Conservation (phyloP, 2,329 filamentous ascomycete species). For the Botrytis fabae region DNA sequence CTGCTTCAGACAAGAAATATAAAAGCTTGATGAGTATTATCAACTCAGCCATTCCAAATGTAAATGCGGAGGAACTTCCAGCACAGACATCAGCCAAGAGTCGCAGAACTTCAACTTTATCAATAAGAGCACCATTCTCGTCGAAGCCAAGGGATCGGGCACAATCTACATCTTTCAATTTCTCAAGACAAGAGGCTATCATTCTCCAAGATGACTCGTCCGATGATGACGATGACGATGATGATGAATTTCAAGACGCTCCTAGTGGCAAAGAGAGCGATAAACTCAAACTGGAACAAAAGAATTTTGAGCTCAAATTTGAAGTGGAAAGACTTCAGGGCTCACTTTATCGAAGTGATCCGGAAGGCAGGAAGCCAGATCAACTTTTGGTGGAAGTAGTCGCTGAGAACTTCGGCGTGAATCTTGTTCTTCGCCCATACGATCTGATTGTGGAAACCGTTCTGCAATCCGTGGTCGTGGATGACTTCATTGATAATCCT, state of each 20-base stretch:
- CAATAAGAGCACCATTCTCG: constrained; percentile 30
- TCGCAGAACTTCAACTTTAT: constrained; percentile 25
- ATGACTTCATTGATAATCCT: constrained; percentile 90
- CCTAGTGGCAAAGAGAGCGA: constrained; percentile 56
- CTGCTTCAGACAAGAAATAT: constrained; percentile 92
- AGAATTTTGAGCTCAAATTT: constrained; percentile 95
- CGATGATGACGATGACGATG: constrained; percentile 64
- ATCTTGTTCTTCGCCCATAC: constrained; percentile 84
- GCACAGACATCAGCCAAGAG: constrained; percentile 22
- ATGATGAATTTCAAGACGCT: constrained; percentile 65
- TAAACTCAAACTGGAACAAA: constrained; percentile 75
- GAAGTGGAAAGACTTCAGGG: constrained; percentile 92
- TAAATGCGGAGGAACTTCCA: constrained; percentile 54
- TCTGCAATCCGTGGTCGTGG: constrained; percentile 80
- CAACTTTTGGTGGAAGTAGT: constrained; percentile 85
- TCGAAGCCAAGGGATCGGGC: constrained; percentile 53
- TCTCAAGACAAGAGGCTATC: constrained; percentile 71
- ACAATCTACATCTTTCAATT: constrained; percentile 72
- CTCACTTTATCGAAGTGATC: constrained; percentile 84
- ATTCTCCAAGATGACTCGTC: constrained; percentile 63
- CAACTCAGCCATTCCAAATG: constrained; percentile 88
- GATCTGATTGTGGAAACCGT: constrained; percentile 94
- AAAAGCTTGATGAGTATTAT: constrained; percentile 96
- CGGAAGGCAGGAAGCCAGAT: constrained; percentile 73
- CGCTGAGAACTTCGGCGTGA: constrained; percentile 82